Evolutionary conservation across 345 rosid genomes (phyloP).

Genomic region (Lepidium africanum): DNA sequence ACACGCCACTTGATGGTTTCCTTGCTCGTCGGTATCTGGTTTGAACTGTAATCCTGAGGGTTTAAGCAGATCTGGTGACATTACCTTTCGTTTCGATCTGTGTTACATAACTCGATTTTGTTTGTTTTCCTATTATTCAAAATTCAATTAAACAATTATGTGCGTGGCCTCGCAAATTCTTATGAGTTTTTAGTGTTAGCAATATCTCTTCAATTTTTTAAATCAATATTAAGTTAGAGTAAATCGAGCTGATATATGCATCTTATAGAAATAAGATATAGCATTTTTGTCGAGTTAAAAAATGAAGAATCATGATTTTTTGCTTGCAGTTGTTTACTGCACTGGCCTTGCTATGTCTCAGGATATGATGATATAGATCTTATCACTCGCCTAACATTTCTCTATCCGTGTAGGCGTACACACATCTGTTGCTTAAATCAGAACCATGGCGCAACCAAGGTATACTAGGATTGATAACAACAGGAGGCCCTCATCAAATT

Average conservation of each 20-base stretch:
- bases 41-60: background rate
- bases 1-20: background rate
- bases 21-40: background rate
- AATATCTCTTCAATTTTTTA: background rate
- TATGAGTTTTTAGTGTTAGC: background rate
- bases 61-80: slow-evolving; percentile 19
- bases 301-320: background rate
- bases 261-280: background rate
- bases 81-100: background rate
- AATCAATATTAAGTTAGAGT: background rate
- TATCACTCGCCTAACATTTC: background rate
- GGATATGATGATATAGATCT: background rate
- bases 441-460: slow-evolving; percentile 65
- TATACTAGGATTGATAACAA: slow-evolving; percentile 65
- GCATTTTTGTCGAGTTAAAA: background rate
- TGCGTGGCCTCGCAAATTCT: background rate
- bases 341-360: background rate
- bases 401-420: slow-evolving; percentile 8
- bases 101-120: background rate
- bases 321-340: background rate
- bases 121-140: background rate
- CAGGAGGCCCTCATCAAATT: slow-evolving; percentile 53
- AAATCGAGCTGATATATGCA: background rate
- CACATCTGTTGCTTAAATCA: background rate
- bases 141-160: background rate